Conservation (phyloP, 495 filamentous ascomycete genomes). For the Aspergillus heteromorphus region DNA sequence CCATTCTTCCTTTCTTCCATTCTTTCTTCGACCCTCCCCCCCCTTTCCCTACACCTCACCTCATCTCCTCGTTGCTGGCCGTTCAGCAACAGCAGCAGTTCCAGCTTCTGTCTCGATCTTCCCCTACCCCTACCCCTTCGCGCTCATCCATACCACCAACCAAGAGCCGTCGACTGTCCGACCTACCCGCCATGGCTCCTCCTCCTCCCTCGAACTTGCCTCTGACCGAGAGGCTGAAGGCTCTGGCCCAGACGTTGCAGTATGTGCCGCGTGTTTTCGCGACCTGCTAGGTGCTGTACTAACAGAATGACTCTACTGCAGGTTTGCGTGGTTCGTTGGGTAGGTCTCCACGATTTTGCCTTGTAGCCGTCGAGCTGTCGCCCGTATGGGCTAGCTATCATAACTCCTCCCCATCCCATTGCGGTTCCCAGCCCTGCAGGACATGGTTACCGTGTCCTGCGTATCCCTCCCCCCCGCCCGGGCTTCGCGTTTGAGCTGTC, state of each 20-base stretch:
- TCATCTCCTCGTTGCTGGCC: neutral
- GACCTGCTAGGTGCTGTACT: slow-evolving; percentile 38
- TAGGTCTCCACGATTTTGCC: slow-evolving; percentile 44
- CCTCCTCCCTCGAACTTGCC: slow-evolving; percentile 67
- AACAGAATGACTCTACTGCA: slow-evolving; percentile 20
- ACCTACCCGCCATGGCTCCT: slow-evolving; percentile 61
- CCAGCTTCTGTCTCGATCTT: neutral
- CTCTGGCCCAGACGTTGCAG: slow-evolving; percentile 84
- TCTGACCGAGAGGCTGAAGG: slow-evolving; percentile 65
- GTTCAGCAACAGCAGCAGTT: neutral
- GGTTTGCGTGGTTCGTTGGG: slow-evolving; percentile 85
- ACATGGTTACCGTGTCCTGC: neutral
- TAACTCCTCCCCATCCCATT: neutral
- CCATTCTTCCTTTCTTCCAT: neutral
- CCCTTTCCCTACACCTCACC: neutral
- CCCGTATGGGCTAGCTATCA: neutral
- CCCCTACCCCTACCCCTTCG: slow-evolving; percentile 3
- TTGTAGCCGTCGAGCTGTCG: slow-evolving; percentile 1
- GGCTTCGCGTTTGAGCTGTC: neutral
- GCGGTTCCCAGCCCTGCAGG: neutral
- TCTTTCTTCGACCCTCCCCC: neutral
- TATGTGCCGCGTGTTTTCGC: slow-evolving; percentile 42
- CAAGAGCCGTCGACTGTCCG: neutral
- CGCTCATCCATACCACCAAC: neutral
- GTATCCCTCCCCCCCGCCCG: neutral